Conservation (phyloP, 352 stramenopile species). For the Phytophthora pluvialis region DNA sequence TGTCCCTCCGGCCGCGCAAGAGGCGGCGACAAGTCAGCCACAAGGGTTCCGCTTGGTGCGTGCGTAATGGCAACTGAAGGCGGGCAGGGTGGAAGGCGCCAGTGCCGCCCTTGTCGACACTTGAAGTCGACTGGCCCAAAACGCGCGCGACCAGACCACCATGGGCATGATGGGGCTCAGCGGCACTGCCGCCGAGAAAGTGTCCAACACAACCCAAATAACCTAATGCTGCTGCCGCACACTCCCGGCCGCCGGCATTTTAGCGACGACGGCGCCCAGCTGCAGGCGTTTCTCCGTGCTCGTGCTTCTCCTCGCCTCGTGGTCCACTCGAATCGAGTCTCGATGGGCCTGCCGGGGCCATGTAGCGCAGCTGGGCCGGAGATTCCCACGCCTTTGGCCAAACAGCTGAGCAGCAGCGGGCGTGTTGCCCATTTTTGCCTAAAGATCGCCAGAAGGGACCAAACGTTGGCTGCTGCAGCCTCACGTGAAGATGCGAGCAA, state of each 20-base stretch:
- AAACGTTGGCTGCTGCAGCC: background rate
- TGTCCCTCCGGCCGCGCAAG: background rate
- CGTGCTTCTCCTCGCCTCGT: background rate
- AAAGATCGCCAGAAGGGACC: slow-evolving; percentile 1
- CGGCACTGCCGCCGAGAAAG: no score
- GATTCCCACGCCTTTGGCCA: slow-evolving; percentile 12
- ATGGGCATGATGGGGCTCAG: background rate
- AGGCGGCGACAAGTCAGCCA: slow-evolving; percentile 4
- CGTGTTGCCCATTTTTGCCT: background rate
- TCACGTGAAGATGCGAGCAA: no score
- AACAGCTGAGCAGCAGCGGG: slow-evolving; percentile 17
- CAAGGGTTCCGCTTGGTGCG: slow-evolving; percentile 17
- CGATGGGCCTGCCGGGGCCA: slow-evolving; percentile 9
- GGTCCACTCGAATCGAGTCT: slow-evolving; percentile 19
- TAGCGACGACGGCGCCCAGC: slow-evolving; percentile 1
- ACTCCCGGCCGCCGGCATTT: background rate
- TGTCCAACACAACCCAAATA: background rate
- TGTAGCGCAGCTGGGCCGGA: slow-evolving; percentile 29
- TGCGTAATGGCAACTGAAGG: slow-evolving; percentile 4
- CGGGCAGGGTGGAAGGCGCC: slow-evolving; percentile 14
- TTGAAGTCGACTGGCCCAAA: slow-evolving; percentile 1
- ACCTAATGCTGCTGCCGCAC: background rate
- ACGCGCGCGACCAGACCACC: background rate
- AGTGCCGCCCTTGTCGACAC: slow-evolving; percentile 13
- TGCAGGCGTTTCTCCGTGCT: slow-evolving; percentile 9